Base-by-base conservation (phyloP, 2,329 filamentous ascomycete genomes). In the Aspergillus chevalieri region DNA sequence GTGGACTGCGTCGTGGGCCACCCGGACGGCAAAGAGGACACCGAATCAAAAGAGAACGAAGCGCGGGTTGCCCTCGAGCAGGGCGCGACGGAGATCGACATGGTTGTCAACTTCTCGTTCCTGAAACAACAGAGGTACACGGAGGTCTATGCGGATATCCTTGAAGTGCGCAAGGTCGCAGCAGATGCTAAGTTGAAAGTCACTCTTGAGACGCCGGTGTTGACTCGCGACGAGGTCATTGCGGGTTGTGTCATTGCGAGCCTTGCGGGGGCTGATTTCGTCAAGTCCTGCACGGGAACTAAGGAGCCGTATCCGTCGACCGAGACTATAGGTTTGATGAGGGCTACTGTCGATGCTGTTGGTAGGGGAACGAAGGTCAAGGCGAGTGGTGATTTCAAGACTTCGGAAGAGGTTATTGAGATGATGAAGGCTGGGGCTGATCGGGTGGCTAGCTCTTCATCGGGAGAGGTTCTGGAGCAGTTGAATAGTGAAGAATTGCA, bases 251-350 rank as follows among this genome's bases (percentile, higher is more conserved):
- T 76, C 19, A 68, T 83, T 38, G 74, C 77, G 2, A 74, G 73
- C 14, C 69, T 74, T 30, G 79, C 80, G 2, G 73, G 73, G 4
- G 77, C 78, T 44, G 78, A 83, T 56, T 83, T 75, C 53, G 76
- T 84, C 52, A 83, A 83, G 67, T 83, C 81, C 0, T 77, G 74
- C 26, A 83, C 81, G 1, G 81, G 81, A 1, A 82, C 82, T 63
- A 74, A 75, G 45, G 80, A 80, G 0, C 67, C 70, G 1, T 79
- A 80, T 7, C 80, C 80, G 0, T 75, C 61, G 33, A 66, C 74
- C 14, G 73, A 78, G 46, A 67, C 80, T 57, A 78, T 84, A 21
- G 65, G 70, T 44, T 60, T 80, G 24, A 83, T 83, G 80, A 70
- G 72, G 10, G 69, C 71, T 8, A 73, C 72, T 3, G 74, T 74